These are phyloP conservation scores for Haplosporangium sp. DNA, from an alignment of 371 early-diverging fungal species.

Conservation along the genomic window DNA sequence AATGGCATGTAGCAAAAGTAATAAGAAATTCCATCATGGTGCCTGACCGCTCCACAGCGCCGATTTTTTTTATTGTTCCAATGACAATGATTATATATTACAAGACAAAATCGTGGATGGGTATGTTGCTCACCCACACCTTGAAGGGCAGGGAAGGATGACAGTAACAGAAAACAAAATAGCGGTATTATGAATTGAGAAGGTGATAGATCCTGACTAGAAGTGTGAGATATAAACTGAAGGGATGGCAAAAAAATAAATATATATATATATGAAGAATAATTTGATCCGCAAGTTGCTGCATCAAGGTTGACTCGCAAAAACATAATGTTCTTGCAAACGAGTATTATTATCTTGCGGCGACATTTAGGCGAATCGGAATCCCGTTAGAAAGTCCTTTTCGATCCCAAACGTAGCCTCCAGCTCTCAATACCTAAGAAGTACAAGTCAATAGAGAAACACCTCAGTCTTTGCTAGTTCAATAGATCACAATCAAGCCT, in stretches of 20 bases:
- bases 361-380: conserved; percentile 36
- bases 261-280: background rate
- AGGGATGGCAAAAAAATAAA: no score
- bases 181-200: no score
- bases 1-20: conserved; percentile 37
- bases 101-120: no score
- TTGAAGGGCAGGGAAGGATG: no score
- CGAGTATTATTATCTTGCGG: conserved; percentile 9
- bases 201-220: no score
- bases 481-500: background rate
- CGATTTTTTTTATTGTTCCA: background rate
- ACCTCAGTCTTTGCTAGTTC: background rate
- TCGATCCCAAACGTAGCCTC: conserved; percentile 45
- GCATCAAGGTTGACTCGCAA: background rate
- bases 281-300: background rate
- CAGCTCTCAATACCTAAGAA: conserved; percentile 34
- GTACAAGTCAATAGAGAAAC: background rate
- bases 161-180: no score
- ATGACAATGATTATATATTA: background rate
- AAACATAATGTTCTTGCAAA: background rate
- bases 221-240: no score
- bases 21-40: background rate
- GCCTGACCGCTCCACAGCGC: no score
- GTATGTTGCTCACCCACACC: no score
- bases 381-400: conserved; percentile 29